Conservation (phyloP, 345 rosid species). For the Barbarea vulgaris region DNA sequence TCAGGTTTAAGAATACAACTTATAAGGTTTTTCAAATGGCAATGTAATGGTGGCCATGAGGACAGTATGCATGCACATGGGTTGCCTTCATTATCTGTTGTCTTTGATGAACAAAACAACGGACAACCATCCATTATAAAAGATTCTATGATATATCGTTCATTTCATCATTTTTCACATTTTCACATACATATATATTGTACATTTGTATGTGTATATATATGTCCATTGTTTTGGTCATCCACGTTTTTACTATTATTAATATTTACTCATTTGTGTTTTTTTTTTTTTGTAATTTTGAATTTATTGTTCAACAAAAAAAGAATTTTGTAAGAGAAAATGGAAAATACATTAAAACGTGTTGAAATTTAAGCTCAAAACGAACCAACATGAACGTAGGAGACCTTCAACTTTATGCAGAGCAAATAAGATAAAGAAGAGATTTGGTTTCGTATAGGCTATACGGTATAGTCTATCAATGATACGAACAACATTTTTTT, state of each 20-base stretch:
- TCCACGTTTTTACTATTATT: neutral
- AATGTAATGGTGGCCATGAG: conserved; percentile 31
- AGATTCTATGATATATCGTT: conserved; percentile 31
- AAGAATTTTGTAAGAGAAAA: too few relatives aligned
- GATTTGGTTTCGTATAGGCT: too few relatives aligned
- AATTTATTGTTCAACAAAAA: too few relatives aligned
- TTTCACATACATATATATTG: neutral
- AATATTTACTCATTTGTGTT: too few relatives aligned
- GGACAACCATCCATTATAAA: conserved; percentile 21
- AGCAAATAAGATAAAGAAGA: too few relatives aligned
- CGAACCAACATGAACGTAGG: too few relatives aligned
- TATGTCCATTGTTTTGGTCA: conserved; percentile 3
- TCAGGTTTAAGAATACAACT: conserved; percentile 8
- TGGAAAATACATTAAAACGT: too few relatives aligned
- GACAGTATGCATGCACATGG: conserved; percentile 43
- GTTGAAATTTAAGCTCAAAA: too few relatives aligned
- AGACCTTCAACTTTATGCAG: too few relatives aligned
- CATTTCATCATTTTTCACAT: conserved; percentile 11
- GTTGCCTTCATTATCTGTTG: conserved; percentile 38
- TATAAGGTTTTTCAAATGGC: conserved; percentile 17
- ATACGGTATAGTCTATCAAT: too few relatives aligned
- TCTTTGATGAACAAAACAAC: conserved; percentile 42
- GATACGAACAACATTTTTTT: too few relatives aligned
- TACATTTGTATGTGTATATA: neutral
- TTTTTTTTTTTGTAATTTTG: too few relatives aligned